Conservation (phyloP, 441 rosid genomes). For the Erysimum pusillum region DNA sequence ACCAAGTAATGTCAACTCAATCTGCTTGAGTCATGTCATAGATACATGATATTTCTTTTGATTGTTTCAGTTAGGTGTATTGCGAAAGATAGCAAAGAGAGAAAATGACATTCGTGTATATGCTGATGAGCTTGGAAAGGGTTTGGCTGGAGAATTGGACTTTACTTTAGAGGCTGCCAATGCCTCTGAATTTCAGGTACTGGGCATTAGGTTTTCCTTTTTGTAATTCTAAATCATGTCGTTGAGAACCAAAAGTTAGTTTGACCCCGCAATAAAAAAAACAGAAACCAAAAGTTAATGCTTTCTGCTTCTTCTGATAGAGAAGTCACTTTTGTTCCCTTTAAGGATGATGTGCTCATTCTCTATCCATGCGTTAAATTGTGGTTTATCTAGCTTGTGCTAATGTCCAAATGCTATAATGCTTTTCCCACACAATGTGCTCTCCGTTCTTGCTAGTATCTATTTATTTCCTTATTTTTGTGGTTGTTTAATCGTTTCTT, state of each 20-base stretch:
- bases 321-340: conserved; percentile 18
- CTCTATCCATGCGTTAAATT: not conserved
- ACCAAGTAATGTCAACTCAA: conserved; percentile 8
- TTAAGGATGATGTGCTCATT: conserved; percentile 25
- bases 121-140: conserved; percentile 98
- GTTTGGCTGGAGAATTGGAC: conserved; percentile 95
- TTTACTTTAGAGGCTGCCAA: conserved; percentile 89
- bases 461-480: conserved; percentile 16
- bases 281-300: conserved; percentile 14
- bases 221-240: not conserved
- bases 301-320: conserved; percentile 14
- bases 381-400: conserved; percentile 30
- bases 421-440: not conserved
- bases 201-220: conserved; percentile 13
- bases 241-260: conserved; percentile 1
- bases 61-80: conserved; percentile 74
- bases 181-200: conserved; percentile 86
- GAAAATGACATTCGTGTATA: conserved; percentile 89
- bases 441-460: conserved; percentile 9
- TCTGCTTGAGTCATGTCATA: conserved; percentile 31
- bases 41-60: conserved; percentile 40
- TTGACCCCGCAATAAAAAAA: too few relatives aligned
- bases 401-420: not conserved
- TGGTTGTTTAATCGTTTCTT: conserved; percentile 29
- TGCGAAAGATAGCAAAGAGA: conserved; percentile 92